A percentile compares a stretch with the other conserved stretches of the same genome.
These are phyloP conservation scores for Saxophila tyrrhenica DNA, from an alignment of 495 filamentous ascomycete genomes.

Conservation along the genomic window DNA sequence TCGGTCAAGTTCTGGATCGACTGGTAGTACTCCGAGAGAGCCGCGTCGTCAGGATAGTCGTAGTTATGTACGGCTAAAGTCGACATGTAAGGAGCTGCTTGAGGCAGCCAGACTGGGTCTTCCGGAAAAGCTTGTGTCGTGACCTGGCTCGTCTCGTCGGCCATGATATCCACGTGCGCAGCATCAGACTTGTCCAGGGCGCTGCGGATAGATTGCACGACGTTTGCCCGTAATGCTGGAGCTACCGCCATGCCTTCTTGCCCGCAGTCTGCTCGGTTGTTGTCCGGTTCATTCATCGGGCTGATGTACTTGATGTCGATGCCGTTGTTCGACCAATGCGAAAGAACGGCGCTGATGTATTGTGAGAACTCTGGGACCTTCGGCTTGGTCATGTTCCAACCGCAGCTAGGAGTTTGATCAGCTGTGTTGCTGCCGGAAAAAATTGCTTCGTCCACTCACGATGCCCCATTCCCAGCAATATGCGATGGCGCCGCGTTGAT, in stretches of 20 bases:
- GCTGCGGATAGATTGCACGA: neutral
- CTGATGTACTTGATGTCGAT: conserved; percentile 14
- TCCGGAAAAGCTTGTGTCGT: conserved; percentile 6
- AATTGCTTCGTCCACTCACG: too few relatives aligned
- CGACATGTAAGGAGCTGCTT: neutral
- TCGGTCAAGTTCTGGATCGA: neutral
- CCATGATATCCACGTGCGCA: conserved; percentile 8
- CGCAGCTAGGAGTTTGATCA: too few relatives aligned
- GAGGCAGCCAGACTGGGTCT: conserved; percentile 11
- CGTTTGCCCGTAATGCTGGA: conserved; percentile 1
- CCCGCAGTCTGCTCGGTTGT: conserved; percentile 10
- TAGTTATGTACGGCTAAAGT: conserved; percentile 15
- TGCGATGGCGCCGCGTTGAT: conserved; percentile 15
- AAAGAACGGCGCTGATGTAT: conserved; percentile 13
- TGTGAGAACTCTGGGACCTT: conserved; percentile 6
- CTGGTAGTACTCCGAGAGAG: conserved; percentile 3
- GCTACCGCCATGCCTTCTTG: conserved; percentile 15
- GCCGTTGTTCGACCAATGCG: conserved; percentile 6
- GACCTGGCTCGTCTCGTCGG: conserved; percentile 12
- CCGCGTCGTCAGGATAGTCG: conserved; percentile 8
- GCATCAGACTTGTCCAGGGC: conserved; percentile 4
- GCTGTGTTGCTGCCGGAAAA: too few relatives aligned
- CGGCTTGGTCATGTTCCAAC: conserved; percentile 13
- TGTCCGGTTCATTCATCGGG: conserved; percentile 17
- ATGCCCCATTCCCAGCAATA: conserved; percentile 10